Evolutionary conservation across 2,329 filamentous ascomycete species (phyloP), one percentile per base, ranked within the genome.

Genomic region (Pseudofabraea citricarpa): DNA sequence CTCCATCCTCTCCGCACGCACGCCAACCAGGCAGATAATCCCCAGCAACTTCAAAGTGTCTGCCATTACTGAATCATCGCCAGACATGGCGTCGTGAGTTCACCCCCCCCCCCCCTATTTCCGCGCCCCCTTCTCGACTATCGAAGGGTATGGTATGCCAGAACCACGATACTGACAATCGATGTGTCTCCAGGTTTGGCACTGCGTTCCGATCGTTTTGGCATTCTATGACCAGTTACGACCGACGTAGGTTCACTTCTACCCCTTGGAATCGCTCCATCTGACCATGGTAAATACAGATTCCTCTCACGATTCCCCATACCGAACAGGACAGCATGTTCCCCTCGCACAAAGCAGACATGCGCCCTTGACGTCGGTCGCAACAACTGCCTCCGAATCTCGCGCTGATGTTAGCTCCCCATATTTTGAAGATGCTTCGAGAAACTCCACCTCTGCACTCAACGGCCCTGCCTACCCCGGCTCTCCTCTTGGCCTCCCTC

Each of bases 231-330:
- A 84, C 80, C 67, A 84, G 79, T 56, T 73, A 84, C 70, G 80
- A 84, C 64, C 70, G 80, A 68, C 80, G 80, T 84, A 69, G 62
- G 79, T 70, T 40, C 48, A 46, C 36, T 36, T 39, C 40, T 40
- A 22, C 36, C 45, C 41, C 43, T 26, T 37, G 20, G 64, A 47
- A 67, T 26, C n/a, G 12, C 15, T 32, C 36, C 10, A 36, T 40
- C 49, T 86, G 77, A 85, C 46, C 8, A 22, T 12, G 15, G 15
- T 40, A 32, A 53, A 52, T 51, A 56, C 49, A 95, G 93, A 98
- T 72, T 95, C 93, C 52, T 85, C 83, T 49, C 87, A 85, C 73
- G 88, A 98, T 69, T 95, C 91, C 47, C 90, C 93, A 40, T 94
- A 95, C 69, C 84, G 90, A 62, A 88, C 87, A 48, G 90, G 90